Conservation (phyloP, 2,329 filamentous ascomycete genomes). For the Penicillium occitanis region DNA sequence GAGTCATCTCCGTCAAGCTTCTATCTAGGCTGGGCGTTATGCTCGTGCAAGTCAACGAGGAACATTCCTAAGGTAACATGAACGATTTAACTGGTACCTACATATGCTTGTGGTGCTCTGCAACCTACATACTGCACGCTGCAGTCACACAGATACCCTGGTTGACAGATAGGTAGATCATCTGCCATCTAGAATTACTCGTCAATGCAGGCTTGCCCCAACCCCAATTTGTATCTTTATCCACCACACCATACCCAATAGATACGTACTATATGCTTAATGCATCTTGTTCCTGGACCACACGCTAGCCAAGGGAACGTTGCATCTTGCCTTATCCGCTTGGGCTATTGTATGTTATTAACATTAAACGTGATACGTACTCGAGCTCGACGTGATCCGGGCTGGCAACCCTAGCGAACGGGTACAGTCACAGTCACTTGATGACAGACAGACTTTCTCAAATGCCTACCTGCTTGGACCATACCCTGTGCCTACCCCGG, state of each 20-base stretch:
- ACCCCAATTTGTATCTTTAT: neutral
- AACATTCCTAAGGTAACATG: constrained; percentile 4
- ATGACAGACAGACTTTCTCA: constrained; percentile 3
- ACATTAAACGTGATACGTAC: neutral
- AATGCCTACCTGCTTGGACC: neutral
- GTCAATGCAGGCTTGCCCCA: neutral
- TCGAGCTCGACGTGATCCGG: neutral
- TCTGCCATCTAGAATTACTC: neutral
- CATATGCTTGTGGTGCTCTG: neutral
- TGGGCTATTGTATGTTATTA: neutral
- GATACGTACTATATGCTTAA: neutral
- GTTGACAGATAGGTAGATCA: neutral
- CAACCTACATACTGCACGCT: neutral
- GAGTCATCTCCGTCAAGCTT: neutral
- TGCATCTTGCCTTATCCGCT: constrained; percentile 6
- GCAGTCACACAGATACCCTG: neutral
- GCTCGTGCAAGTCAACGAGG: neutral
- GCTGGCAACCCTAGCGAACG: neutral
- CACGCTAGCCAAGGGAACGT: constrained; percentile 4
- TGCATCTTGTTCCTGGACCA: constrained; percentile 1
- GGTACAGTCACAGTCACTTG: constrained; percentile 2
- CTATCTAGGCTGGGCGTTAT: neutral
- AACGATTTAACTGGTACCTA: neutral
- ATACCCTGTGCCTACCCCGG: neutral
- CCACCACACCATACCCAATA: neutral